Conservation (phyloP, 2,329 filamentous ascomycete genomes). For the Malbranchea zuffiana region DNA sequence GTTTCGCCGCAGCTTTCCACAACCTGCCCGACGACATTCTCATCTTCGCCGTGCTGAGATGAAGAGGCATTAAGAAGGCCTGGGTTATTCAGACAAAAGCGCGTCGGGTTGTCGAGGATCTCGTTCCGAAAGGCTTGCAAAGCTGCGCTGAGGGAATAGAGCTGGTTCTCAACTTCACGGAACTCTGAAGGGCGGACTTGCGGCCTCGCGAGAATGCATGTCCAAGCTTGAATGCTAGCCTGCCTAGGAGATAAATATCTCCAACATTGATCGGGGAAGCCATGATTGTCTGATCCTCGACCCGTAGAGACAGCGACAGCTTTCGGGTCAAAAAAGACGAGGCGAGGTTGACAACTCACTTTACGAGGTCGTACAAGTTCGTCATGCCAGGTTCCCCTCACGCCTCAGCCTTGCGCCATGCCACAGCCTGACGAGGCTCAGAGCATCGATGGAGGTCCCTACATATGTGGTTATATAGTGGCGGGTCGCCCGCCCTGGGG, state of each 20-base stretch:
- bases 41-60: neutral
- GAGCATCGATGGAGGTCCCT: too few species aligned
- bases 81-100: neutral
- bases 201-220: constrained; percentile 2
- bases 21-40: neutral
- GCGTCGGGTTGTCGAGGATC: neutral
- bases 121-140: neutral
- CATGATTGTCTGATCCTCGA: too few species aligned
- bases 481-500: too few species aligned
- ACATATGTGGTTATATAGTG: too few species aligned
- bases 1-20: constrained; percentile 1
- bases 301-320: too few species aligned
- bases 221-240: constrained; percentile 1
- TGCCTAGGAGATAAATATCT: constrained; percentile 1
- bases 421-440: too few species aligned
- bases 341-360: too few species aligned
- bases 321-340: too few species aligned
- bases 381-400: too few species aligned
- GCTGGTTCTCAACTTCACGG: constrained; percentile 4
- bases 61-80: neutral
- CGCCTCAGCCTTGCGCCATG: too few species aligned
- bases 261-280: constrained; percentile 1
- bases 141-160: constrained; percentile 2
- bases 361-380: too few species aligned
- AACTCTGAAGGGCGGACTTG: constrained; percentile 5